Base-by-base conservation (phyloP, 2,329 filamentous ascomycete genomes). In the Pestalotiopsis sp. region DNA sequence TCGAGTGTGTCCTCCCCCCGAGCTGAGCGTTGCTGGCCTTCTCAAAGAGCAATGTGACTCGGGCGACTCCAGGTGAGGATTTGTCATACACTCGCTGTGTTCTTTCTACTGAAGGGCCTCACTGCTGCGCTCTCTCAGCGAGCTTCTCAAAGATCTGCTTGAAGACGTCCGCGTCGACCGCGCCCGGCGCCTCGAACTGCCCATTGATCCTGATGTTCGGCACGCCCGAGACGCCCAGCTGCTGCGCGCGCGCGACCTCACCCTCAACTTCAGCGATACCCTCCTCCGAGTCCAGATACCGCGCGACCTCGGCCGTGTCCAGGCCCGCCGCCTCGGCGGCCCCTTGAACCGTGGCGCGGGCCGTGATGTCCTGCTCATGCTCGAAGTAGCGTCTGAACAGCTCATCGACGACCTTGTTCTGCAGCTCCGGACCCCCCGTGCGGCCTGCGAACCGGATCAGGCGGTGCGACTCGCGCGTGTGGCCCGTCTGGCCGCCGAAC, bases 131-230 rank as follows among this genome's bases (percentile, higher is more conserved):
- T 17, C 17, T 23, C 17, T 41, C 64, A 5, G 25, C 45, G n/a
- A 66, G 27, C 45, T 66, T 66, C 45, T 66, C 64, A 40, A 66
- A 66, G 25, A 66, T 58, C 23, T 49, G 41, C 25, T 31, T 41
- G 49, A 66, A 66, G n/a, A 66, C 41, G 23, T 66, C 64, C 2
- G 64, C 23, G 7, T 66, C 64, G 17, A 66, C 64, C 1, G 92
- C 93, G 1, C 93, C 93, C 36, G 89, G 86, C 38, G 95, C 79
- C 72, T 90, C 87, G 78, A 89, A 91, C 72, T 83, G 83, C 1
- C 84, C 90, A 75, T 95, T 91, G 71, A 96, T 87, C 13, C 89
- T 89, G 77, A 93, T 95, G 77, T 92, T 89, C 6, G 93, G 93
- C 70, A 96, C 93, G 0, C 92, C 92, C 66, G 81, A 85, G 52